Conservation (phyloP, 352 stramenopile species). For the Globisporangium irregulare region DNA sequence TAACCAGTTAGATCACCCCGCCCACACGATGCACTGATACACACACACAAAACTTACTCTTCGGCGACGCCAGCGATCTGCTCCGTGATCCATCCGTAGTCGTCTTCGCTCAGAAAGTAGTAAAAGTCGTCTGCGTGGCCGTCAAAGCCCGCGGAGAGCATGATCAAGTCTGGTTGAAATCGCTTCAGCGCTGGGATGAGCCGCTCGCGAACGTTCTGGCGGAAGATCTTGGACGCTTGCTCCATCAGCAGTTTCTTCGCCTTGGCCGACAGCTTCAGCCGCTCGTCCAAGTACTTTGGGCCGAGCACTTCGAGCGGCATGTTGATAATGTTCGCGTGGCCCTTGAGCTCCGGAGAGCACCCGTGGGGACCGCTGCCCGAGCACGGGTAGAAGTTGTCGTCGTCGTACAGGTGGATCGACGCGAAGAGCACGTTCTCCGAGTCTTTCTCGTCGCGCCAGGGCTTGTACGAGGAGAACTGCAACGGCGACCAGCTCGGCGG, state of each 20-base stretch:
- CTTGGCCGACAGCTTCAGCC: slow-evolving; percentile 50
- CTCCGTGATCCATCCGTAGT: slow-evolving; percentile 86
- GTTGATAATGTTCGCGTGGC: slow-evolving; percentile 52
- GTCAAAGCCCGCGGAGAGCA: slow-evolving; percentile 71
- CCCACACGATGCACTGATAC: neutral
- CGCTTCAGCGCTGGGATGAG: slow-evolving; percentile 44
- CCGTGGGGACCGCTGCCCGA: slow-evolving; percentile 46
- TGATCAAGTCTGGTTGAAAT: slow-evolving; percentile 60
- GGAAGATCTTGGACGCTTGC: slow-evolving; percentile 43
- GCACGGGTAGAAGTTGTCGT: slow-evolving; percentile 65
- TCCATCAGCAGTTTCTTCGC: slow-evolving; percentile 52
- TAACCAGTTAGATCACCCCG: neutral
- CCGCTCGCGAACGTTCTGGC: slow-evolving; percentile 36
- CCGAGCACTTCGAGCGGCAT: slow-evolving; percentile 49
- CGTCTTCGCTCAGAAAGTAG: slow-evolving; percentile 75
- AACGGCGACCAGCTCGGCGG: slow-evolving; percentile 59
- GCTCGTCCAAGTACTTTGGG: slow-evolving; percentile 54
- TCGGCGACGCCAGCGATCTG: slow-evolving; percentile 88
- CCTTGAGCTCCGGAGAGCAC: slow-evolving; percentile 43
- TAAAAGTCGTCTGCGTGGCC: slow-evolving; percentile 67
- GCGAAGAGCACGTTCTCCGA: slow-evolving; percentile 64
- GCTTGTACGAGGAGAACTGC: slow-evolving; percentile 60
- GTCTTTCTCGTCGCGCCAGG: slow-evolving; percentile 63
- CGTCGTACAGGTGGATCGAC: slow-evolving; percentile 60
- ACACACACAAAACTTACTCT: slow-evolving; percentile 57